Base-by-base conservation (phyloP, 2,329 filamentous ascomycete species). In the Tolypocladium inflatum region DNA sequence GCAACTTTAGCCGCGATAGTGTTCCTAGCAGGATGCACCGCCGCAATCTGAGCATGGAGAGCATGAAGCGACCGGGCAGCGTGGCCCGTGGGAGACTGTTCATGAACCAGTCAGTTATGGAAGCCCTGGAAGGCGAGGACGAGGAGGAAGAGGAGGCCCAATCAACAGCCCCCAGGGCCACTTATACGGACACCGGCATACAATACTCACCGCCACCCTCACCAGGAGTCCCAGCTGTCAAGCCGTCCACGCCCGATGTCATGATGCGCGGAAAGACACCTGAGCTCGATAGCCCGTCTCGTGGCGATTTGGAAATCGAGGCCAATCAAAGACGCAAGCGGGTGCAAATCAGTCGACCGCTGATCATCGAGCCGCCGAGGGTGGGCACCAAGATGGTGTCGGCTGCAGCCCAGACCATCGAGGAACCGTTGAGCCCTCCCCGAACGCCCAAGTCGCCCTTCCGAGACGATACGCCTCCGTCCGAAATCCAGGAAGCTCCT, bases 181-280 rank as follows among this genome's bases (percentile, higher is more conserved):
- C 78, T 59, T 95, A 94, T 74, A 81, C 83, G 43, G 89, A 95
- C 67, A 82, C 81, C n/a, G 89, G 86, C 4, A 80, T 90, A 38
- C 92, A 97, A 70, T 94, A 83, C 67, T 94, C 91, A 39, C 91
- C 91, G 52, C 90, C 90, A 2, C 80, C 87, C 3, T 95, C 91
- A 2, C 90, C 90, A 1, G 78, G 77, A 64, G 58, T 79, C 6
- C 60, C 67, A 11, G 70, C 77, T 0, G 64, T 63, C 54, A 75
- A 77, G 63, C 69, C 75, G 19, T 64, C 74, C 19, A 75, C 73
- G 1, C 73, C 76, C 2, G 79, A 82, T 42, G 21, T 67, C 59
- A 55, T 65, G 45, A 39, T 64, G 55, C 67, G 69, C 21, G 75
- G 78, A 54, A 76, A 70, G 61, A 68, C 72, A 2, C 67, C 69